Conservation (phyloP, 768 basidiomycete genomes). For the Chalciporus chontae region DNA sequence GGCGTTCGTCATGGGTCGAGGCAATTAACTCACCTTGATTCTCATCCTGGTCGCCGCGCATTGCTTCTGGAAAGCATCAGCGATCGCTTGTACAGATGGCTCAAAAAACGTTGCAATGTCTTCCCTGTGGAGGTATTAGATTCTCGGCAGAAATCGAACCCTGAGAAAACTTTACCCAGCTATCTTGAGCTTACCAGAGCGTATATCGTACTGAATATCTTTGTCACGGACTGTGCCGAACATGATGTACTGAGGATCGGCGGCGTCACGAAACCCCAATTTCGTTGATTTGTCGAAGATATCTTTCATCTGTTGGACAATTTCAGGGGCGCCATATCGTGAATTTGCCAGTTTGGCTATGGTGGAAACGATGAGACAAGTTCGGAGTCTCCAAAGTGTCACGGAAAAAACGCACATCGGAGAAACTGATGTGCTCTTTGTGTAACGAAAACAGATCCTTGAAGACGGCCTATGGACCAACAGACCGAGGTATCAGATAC, state of each 20-base stretch:
- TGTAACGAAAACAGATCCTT: conserved; percentile 38
- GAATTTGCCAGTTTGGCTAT: not conserved
- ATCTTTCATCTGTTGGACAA: conserved; percentile 29
- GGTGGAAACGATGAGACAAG: not conserved
- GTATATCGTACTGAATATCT: conserved; percentile 33
- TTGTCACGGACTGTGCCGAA: conserved; percentile 37
- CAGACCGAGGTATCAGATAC: not conserved
- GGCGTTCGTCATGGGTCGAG: not conserved
- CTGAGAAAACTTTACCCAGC: conserved; percentile 33
- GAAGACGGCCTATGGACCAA: conserved; percentile 30
- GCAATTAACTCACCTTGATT: conserved; percentile 17
- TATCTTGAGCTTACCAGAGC: conserved; percentile 35
- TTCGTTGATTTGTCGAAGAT: conserved; percentile 37
- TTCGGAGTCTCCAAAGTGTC: not conserved
- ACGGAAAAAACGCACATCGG: conserved; percentile 15
- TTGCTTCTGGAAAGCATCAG: conserved; percentile 33
- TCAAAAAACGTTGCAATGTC: conserved; percentile 41
- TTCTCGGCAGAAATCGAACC: conserved; percentile 19
- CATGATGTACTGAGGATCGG: conserved; percentile 34
- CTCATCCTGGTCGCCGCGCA: conserved; percentile 13
- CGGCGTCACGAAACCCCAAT: conserved; percentile 35
- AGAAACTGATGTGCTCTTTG: conserved; percentile 27
- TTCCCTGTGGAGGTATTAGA: conserved; percentile 19
- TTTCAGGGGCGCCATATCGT: conserved; percentile 18
- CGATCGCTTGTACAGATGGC: conserved; percentile 37